phyloP scores from a whole-genome alignment of 108 stramenopile species.

The Mayamaea pseudoterrestris region DNA sequence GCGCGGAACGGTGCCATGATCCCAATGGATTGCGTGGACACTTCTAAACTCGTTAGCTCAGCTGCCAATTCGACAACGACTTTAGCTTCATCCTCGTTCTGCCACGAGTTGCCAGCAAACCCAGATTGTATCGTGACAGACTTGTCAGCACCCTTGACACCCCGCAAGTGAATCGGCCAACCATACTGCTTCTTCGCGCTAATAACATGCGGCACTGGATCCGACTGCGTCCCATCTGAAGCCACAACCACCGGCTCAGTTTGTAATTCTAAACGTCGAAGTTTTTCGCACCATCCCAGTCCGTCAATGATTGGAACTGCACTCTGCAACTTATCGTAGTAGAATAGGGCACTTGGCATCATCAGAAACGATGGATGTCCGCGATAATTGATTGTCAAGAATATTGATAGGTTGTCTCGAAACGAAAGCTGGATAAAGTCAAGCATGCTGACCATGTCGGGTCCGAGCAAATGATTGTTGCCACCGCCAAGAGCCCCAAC shows the following conservation, averaged over 20 bases:
- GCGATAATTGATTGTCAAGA: slow-evolving; percentile 46
- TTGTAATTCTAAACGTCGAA: slow-evolving; percentile 35
- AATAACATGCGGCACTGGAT: slow-evolving; percentile 3
- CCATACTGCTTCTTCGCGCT: slow-evolving; percentile 16
- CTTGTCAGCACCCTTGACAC: slow-evolving; percentile 31
- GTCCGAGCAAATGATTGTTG: slow-evolving; percentile 37
- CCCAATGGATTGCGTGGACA: slow-evolving; percentile 33
- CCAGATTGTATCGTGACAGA: slow-evolving; percentile 28
- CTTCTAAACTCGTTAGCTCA: slow-evolving; percentile 33
- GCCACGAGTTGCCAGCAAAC: slow-evolving; percentile 56
- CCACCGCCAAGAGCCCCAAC: slow-evolving; percentile 39
- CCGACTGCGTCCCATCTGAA: no score
- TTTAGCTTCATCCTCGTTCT: slow-evolving; percentile 37
- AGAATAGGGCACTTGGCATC: slow-evolving; percentile 53
- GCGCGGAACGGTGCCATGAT: slow-evolving; percentile 64
- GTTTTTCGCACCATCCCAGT: slow-evolving; percentile 20
- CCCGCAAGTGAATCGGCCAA: slow-evolving; percentile 66
- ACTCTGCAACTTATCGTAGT: slow-evolving; percentile 43
- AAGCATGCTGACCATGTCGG: slow-evolving; percentile 19
- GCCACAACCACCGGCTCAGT: slow-evolving; percentile 11
- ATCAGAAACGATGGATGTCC: slow-evolving; percentile 50
- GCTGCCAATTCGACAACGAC: slow-evolving; percentile 25
- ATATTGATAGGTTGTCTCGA: slow-evolving; percentile 28
- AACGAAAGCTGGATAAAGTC: slow-evolving; percentile 43
- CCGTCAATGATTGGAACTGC: slow-evolving; percentile 8